These are phyloP conservation scores for Trichoderma gracile DNA, from an alignment of 2,329 filamentous ascomycete species.

Conservation along the genomic window DNA sequence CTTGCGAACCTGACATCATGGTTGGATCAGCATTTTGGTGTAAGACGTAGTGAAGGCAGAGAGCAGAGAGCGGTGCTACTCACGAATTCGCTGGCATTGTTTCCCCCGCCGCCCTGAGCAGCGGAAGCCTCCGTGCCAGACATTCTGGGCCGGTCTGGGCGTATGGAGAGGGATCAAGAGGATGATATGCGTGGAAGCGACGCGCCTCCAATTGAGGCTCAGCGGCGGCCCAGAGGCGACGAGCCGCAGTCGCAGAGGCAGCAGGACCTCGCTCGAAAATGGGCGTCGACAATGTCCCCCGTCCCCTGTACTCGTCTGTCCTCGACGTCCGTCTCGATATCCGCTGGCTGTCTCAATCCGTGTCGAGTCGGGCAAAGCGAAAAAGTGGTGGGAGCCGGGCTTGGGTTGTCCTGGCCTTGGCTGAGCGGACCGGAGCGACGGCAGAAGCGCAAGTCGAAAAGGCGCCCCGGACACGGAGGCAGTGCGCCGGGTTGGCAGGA, in stretches of 20 bases:
- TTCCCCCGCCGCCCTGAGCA: conserved; percentile 53
- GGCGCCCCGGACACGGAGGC: conserved; percentile 7
- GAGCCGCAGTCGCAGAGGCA: conserved; percentile 8
- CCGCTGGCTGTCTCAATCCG: not conserved
- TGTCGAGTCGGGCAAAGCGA: not conserved
- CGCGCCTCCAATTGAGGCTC: conserved; percentile 26
- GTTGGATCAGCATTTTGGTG: conserved; percentile 5
- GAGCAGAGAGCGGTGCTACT: conserved; percentile 44
- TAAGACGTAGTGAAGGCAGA: not conserved
- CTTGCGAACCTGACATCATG: conserved; percentile 76
- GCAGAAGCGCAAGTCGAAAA: conserved; percentile 7
- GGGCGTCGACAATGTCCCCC: not conserved
- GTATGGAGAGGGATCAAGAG: not conserved
- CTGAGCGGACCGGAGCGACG: conserved; percentile 5
- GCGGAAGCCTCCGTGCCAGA: conserved; percentile 39
- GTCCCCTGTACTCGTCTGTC: not conserved
- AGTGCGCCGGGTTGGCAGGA: conserved; percentile 9
- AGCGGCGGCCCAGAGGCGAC: not conserved
- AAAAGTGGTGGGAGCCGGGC: not conserved
- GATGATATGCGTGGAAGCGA: conserved; percentile 10
- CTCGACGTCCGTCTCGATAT: not conserved
- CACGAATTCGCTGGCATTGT: conserved; percentile 95
- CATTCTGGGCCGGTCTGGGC: conserved; percentile 32
- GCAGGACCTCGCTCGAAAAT: not conserved
- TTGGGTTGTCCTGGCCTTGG: not conserved